Evolutionary conservation across 331 rosid genomes (phyloP).

Genomic region (Arachis monticola): DNA sequence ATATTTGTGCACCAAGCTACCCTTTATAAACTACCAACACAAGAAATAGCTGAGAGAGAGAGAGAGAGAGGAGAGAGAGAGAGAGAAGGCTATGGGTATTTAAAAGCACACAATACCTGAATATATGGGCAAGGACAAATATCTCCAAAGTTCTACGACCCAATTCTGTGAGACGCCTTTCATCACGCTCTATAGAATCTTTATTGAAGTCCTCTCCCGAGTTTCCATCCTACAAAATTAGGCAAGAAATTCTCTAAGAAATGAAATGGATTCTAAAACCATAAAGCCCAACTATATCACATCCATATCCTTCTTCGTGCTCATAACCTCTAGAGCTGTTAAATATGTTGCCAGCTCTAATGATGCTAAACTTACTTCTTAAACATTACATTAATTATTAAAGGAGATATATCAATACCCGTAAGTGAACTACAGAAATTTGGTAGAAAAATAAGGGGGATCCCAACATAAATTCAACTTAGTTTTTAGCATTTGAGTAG

Average conservation of each 20-base stretch:
- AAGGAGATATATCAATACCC: slow-evolving; percentile 13
- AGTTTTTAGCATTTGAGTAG: neutral
- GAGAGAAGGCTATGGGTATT: too few species aligned
- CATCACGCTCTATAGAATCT: slow-evolving; percentile 95
- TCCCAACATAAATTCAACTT: slow-evolving; percentile 19
- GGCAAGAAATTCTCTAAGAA: slow-evolving; percentile 25
- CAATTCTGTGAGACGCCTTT: slow-evolving; percentile 93
- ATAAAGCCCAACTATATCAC: slow-evolving; percentile 23
- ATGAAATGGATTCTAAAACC: slow-evolving; percentile 34
- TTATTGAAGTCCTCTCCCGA: slow-evolving; percentile 96
- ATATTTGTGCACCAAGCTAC: too few species aligned
- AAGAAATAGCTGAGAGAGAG: neutral
- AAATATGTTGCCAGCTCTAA: slow-evolving; percentile 9
- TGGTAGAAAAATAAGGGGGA: slow-evolving; percentile 25
- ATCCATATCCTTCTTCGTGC: slow-evolving; percentile 12
- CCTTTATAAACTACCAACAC: slow-evolving; percentile 24
- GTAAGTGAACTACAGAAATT: slow-evolving; percentile 14
- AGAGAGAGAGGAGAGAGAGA: neutral
- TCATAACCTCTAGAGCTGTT: slow-evolving; percentile 27
- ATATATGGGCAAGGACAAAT: slow-evolving; percentile 95
- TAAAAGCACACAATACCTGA: slow-evolving; percentile 56
- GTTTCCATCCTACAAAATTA: slow-evolving; percentile 72
- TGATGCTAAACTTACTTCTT: slow-evolving; percentile 27
- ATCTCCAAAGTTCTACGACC: slow-evolving; percentile 99
- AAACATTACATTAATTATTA: neutral